A percentile compares a stretch with the other conserved stretches of the same genome.
These are phyloP conservation scores for Neonectria hederae DNA, from an alignment of 2,329 filamentous ascomycete genomes.

Conservation along the genomic window DNA sequence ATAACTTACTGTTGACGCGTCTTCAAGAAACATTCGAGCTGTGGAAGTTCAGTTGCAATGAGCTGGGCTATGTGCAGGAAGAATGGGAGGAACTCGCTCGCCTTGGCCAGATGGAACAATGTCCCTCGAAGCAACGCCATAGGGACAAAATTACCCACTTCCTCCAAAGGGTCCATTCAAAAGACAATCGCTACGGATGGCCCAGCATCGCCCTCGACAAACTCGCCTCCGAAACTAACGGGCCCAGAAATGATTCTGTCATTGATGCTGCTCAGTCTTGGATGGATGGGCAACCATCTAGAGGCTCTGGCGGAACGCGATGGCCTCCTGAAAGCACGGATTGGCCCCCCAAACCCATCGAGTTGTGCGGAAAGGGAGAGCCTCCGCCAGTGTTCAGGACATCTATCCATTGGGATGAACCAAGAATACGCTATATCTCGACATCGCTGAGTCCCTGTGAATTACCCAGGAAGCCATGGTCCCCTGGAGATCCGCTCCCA, in stretches of 20 bases:
- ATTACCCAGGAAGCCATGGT: no score
- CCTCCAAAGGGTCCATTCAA: no score
- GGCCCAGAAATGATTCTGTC: background rate
- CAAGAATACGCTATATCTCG: no score
- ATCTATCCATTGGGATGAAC: background rate
- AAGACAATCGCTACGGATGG: no score
- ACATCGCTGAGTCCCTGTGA: no score
- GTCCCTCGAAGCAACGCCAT: no score
- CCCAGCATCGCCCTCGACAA: no score
- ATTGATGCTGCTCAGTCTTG: background rate
- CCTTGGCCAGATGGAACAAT: no score
- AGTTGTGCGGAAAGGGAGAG: background rate
- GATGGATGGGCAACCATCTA: background rate
- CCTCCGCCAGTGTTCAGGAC: background rate
- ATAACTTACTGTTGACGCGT: background rate
- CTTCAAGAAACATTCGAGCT: background rate
- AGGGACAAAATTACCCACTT: no score
- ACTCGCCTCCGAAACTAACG: no score
- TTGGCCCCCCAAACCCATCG: background rate
- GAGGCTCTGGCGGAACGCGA: no score
- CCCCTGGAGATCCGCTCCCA: no score
- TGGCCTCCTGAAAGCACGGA: background rate
- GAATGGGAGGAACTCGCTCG: background rate
- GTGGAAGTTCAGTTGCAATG: background rate
- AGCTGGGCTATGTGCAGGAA: background rate